Evolutionary conservation across 108 stramenopile genomes (phyloP), one percentile per base, ranked within the genome.

Genomic region (Aureococcus anophagefferens): DNA sequence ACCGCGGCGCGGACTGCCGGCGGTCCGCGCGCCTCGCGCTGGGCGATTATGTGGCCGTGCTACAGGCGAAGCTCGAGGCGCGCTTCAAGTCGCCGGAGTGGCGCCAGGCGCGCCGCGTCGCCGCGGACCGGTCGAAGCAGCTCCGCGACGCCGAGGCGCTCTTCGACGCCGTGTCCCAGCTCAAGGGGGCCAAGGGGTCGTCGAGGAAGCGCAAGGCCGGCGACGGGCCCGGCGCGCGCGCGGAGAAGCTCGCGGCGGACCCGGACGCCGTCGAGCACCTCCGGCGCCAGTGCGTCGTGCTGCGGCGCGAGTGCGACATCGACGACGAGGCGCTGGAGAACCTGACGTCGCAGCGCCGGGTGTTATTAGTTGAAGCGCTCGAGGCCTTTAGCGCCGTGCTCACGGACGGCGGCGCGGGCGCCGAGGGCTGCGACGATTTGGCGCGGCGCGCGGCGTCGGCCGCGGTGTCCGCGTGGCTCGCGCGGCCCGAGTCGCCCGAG

Each of bases 381-480:
- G 21, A 59, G 51, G 51, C 51, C 25, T 28, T 59, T 25, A 9
- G 21, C 25, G 51, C 21, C 14, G 51, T 59, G 1, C 25, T 59
- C 21, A 16, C 3, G 51, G 51, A 28, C 51, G 21, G 3, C 21
- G 51, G 51, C 51, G 51, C 51, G 21, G 37, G 11, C 37, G 37
- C 37, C 7, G 37, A 40, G 7, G 7, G n/a, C n/a, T 44, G 40
- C 40, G 40, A 44, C 40, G 40, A 44, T 44, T 44, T 44, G 13
- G 51, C 51, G 17, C 17, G 51, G 3, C 51, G 51, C 17, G 51
- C 51, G 51, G 51, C 51, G 21, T 91, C 88, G 66, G 69, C 85
- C 62, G 64, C 91, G 32, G 72, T 91, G 29, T 81, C 83, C 15
- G 59, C 91, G 13, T 94, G 93, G 93, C 89, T 94, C 68, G 80